Evolutionary conservation across 2,329 filamentous ascomycete species (phyloP).

Genomic region (Aurifilum marmelostoma): DNA sequence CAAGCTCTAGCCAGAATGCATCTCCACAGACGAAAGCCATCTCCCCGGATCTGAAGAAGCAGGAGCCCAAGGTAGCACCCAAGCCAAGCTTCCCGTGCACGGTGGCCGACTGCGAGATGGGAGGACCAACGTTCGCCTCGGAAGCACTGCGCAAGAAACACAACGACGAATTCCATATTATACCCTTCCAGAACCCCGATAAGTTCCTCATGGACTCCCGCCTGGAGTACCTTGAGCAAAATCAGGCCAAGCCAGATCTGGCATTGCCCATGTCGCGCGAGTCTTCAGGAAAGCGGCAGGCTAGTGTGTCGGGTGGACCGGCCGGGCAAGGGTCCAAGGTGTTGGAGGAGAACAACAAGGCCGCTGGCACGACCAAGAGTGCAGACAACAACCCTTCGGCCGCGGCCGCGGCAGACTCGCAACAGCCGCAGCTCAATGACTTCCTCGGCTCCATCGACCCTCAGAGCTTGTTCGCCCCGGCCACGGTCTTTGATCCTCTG

Average conservation of each 20-base stretch:
- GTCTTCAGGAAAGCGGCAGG: slow-evolving; percentile 54
- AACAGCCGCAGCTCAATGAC: slow-evolving; percentile 20
- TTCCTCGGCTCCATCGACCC: slow-evolving; percentile 52
- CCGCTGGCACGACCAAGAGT: slow-evolving; percentile 37
- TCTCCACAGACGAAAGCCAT: slow-evolving; percentile 43
- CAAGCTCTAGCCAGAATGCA: slow-evolving; percentile 33
- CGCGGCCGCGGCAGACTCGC: slow-evolving; percentile 36
- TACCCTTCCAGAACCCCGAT: slow-evolving; percentile 57
- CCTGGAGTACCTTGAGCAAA: slow-evolving; percentile 55
- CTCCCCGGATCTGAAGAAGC: slow-evolving; percentile 50
- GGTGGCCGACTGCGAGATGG: slow-evolving; percentile 58
- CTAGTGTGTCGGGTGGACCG: slow-evolving; percentile 49
- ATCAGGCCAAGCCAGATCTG: slow-evolving; percentile 39
- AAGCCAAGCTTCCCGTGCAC: slow-evolving; percentile 54
- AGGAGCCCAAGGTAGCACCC: slow-evolving; percentile 38
- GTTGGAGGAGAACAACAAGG: slow-evolving; percentile 33
- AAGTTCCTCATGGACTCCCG: slow-evolving; percentile 57
- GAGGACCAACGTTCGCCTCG: slow-evolving; percentile 52
- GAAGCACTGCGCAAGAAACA: slow-evolving; percentile 59
- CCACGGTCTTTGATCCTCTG: slow-evolving; percentile 46
- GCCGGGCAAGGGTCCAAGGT: slow-evolving; percentile 36
- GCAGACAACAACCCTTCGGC: slow-evolving; percentile 25
- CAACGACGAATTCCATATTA: slow-evolving; percentile 61
- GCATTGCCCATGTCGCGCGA: slow-evolving; percentile 56
- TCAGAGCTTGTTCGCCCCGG: slow-evolving; percentile 48